Percentiles rank a stretch among this genome's conserved stretches.
phyloP scores from a whole-genome alignment of 164 flowering plant genomes.

The Aristolochia californica region DNA sequence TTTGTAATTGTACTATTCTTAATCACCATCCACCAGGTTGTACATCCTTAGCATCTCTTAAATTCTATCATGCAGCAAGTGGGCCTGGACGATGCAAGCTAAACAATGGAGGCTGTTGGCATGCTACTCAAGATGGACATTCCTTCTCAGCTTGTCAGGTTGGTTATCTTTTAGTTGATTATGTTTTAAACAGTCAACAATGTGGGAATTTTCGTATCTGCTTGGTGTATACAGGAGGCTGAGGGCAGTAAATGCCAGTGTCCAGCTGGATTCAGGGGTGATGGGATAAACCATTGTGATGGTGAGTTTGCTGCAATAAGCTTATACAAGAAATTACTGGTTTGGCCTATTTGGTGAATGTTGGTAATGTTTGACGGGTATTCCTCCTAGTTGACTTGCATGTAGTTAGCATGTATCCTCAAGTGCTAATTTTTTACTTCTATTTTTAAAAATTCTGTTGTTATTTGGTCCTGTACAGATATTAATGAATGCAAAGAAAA shows the following conservation, averaged over 20 bases:
- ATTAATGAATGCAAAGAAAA: slow-evolving; percentile 83
- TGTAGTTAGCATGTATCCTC: no score
- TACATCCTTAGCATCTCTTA: not conserved
- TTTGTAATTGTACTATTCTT: no score
- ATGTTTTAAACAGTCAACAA: not conserved
- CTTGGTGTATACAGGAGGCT: slow-evolving; percentile 31
- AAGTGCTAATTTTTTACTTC: not conserved
- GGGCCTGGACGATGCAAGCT: slow-evolving; percentile 92
- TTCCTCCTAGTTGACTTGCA: no score
- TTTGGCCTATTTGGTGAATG: no score
- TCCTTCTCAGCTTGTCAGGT: slow-evolving; percentile 83
- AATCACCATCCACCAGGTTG: no score
- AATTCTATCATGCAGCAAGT: slow-evolving; percentile 45
- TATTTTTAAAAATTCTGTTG: not conserved
- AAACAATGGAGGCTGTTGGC: slow-evolving; percentile 97
- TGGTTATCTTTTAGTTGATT: slow-evolving; percentile 12
- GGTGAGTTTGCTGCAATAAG: slow-evolving; percentile 29
- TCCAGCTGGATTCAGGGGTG: slow-evolving; percentile 82
- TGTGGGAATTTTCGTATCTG: slow-evolving; percentile 4
- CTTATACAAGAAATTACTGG: no score
- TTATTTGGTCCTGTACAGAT: slow-evolving; percentile 31
- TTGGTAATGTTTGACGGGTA: no score
- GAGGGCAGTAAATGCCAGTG: slow-evolving; percentile 54
- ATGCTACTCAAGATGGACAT: slow-evolving; percentile 50
- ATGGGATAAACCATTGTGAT: slow-evolving; percentile 73